Evolutionary conservation across 345 rosid species (phyloP).

Genomic region (Pistacia integerrima): DNA sequence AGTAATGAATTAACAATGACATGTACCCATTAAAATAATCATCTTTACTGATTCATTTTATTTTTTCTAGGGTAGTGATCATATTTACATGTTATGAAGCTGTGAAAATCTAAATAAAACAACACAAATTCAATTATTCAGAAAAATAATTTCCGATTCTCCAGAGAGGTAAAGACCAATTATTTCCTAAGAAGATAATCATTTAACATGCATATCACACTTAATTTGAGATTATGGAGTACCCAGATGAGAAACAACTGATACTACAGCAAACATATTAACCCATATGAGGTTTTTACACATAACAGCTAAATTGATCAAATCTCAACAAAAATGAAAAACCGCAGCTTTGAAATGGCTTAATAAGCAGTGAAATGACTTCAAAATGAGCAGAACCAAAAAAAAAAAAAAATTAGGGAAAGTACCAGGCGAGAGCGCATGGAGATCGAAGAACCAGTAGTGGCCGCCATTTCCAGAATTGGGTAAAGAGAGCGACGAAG

Average conservation of each 20-base stretch:
- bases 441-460: conserved; percentile 37
- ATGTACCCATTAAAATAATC: not conserved
- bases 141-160: not conserved
- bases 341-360: not conserved
- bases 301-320: not conserved
- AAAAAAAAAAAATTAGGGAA: not conserved
- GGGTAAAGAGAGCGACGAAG: conserved; percentile 31
- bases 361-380: not conserved
- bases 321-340: too few species aligned
- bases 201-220: not conserved
- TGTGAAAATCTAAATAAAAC: not conserved
- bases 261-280: not conserved
- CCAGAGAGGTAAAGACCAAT: not conserved
- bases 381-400: not conserved
- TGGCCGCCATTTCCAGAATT: conserved; percentile 42
- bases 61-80: too few species aligned
- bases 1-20: not conserved
- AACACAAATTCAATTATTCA: not conserved
- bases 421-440: conserved; percentile 39
- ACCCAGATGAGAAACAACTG: not conserved
- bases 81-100: too few species aligned
- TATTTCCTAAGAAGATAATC: not conserved
- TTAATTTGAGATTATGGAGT: not conserved
- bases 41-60: too few species aligned
- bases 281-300: not conserved